phyloP scores from a whole-genome alignment of 192 early-diverging fungal species.

The Cetraspora pellucida region DNA sequence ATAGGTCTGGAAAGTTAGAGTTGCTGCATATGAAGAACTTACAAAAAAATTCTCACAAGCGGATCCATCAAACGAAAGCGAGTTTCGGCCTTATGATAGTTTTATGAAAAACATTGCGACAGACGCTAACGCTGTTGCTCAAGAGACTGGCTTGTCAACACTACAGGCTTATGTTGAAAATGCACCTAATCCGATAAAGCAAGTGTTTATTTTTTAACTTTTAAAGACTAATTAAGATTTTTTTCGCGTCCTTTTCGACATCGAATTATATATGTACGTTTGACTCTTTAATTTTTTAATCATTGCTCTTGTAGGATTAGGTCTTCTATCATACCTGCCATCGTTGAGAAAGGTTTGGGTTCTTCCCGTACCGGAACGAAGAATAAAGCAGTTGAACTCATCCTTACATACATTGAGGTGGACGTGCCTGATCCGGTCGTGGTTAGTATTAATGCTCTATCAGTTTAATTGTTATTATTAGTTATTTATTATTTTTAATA shows the following conservation, averaged over 20 bases:
- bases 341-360: conserved; percentile 87
- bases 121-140: conserved; percentile 89
- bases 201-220: conserved; percentile 10
- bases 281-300: background rate
- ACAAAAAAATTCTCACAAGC: conserved; percentile 67
- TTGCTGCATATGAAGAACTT: conserved; percentile 81
- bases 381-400: conserved; percentile 72
- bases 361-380: conserved; percentile 82
- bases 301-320: conserved; percentile 55
- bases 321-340: conserved; percentile 67
- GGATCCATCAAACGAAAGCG: conserved; percentile 60
- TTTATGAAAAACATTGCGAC: conserved; percentile 79
- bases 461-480: background rate
- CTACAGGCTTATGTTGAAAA: conserved; percentile 79
- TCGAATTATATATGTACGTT: background rate
- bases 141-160: conserved; percentile 80
- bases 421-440: conserved; percentile 85
- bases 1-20: conserved; percentile 93
- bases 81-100: conserved; percentile 72
- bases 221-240: too few relatives aligned
- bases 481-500: background rate
- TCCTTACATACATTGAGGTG: conserved; percentile 87
- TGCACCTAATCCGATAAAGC: conserved; percentile 77
- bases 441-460: conserved; percentile 42
- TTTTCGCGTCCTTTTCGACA: background rate